A percentile compares a stretch with the other conserved stretches of the same genome.
These are phyloP conservation scores for Diaporthe eres DNA, from an alignment of 2,329 filamentous ascomycete species.

Conservation along the genomic window DNA sequence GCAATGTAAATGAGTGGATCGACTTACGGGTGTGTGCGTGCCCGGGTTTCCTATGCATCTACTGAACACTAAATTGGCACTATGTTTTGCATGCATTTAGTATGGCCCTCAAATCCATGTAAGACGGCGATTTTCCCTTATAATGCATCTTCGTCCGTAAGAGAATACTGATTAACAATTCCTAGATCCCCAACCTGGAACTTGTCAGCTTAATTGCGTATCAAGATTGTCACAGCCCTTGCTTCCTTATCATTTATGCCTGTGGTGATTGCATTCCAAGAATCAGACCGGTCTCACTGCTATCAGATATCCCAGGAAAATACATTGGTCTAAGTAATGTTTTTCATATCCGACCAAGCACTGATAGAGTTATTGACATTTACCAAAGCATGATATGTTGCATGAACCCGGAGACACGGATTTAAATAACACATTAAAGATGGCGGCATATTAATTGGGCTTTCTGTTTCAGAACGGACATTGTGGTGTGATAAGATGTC, in stretches of 20 bases:
- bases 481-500: neutral
- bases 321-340: neutral
- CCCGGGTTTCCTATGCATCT: neutral
- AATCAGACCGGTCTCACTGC: neutral
- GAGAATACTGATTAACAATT: neutral
- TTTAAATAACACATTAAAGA: neutral
- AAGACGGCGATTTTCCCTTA: neutral
- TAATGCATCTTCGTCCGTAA: neutral
- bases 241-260: neutral
- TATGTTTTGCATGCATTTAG: neutral
- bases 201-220: neutral
- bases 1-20: neutral
- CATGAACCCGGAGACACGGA: neutral
- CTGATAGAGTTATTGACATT: neutral
- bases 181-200: constrained; percentile 7
- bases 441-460: neutral
- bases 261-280: neutral
- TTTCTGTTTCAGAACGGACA: neutral
- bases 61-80: neutral
- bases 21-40: constrained; percentile 2
- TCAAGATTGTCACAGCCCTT: too few species aligned
- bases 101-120: neutral
- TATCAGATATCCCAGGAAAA: neutral
- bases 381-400: neutral
- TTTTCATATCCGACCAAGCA: too few species aligned